Evolutionary conservation across 1,139 yeast species (phyloP).

Genomic region (Geotrichum phurueaensis): DNA sequence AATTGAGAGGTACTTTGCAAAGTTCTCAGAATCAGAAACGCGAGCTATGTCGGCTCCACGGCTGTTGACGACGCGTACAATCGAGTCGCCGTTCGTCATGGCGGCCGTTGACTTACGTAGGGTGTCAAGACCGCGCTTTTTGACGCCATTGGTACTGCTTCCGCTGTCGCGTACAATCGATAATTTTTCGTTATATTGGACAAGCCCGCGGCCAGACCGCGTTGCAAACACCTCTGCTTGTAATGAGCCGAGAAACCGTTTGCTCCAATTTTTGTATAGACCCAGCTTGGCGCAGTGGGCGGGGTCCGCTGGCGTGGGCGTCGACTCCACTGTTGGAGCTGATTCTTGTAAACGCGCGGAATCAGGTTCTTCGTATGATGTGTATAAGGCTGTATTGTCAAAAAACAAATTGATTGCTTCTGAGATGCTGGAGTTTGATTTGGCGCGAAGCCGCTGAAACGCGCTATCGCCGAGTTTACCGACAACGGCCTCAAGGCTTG

Average conservation of each 20-base stretch:
- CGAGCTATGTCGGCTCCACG: constrained; percentile 63
- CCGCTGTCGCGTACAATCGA: constrained; percentile 32
- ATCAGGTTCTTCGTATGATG: neutral
- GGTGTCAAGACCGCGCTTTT: neutral
- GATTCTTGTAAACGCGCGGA: neutral
- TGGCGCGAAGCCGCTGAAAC: constrained; percentile 20
- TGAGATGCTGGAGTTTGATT: constrained; percentile 29
- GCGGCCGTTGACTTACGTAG: neutral
- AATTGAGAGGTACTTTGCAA: constrained; percentile 64
- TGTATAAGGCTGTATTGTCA: constrained; percentile 19
- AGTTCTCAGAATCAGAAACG: constrained; percentile 51
- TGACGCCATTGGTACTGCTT: constrained; percentile 2
- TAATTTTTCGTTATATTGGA: constrained; percentile 48
- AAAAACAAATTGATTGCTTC: constrained; percentile 30
- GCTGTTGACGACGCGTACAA: constrained; percentile 33
- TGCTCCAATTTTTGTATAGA: constrained; percentile 25
- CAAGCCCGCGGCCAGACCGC: constrained; percentile 55
- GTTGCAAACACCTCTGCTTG: constrained; percentile 81
- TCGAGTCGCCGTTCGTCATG: constrained; percentile 26
- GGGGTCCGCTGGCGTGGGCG: neutral
- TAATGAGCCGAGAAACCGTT: constrained; percentile 58
- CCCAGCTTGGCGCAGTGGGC: constrained; percentile 6
- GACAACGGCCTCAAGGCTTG: constrained; percentile 25
- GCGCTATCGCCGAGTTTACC: constrained; percentile 23
- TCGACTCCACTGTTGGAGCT: neutral